Conservation (phyloP, 257 asterid species). For the Fraxinus americana region DNA sequence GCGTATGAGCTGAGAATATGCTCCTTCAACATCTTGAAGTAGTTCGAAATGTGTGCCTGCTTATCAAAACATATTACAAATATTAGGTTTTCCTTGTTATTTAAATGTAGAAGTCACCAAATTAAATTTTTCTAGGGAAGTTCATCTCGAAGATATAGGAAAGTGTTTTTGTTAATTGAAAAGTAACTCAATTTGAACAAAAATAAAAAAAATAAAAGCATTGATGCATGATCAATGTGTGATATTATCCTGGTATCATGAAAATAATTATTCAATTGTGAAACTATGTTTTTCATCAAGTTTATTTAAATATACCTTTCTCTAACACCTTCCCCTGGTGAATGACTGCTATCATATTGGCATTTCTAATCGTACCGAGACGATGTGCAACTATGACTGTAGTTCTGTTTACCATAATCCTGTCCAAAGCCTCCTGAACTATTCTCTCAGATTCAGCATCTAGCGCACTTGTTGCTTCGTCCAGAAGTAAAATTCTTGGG, state of each 20-base stretch:
- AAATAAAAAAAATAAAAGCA: no score
- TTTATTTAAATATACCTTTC: constrained; percentile 46
- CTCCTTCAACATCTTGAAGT: constrained; percentile 49
- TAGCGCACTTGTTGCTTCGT: constrained; percentile 88
- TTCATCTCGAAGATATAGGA: not conserved
- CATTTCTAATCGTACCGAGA: constrained; percentile 75
- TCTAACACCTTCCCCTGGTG: constrained; percentile 79
- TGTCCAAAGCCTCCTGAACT: constrained; percentile 84
- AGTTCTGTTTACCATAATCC: constrained; percentile 81
- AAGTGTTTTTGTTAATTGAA: not conserved
- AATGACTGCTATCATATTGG: constrained; percentile 76
- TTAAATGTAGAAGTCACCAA: not conserved
- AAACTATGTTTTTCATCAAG: not conserved
- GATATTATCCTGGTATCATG: not conserved
- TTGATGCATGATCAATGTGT: not conserved
- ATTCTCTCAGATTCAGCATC: constrained; percentile 90
- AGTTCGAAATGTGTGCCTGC: constrained; percentile 58
- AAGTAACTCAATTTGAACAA: not conserved
- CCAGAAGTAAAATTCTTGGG: constrained; percentile 76
- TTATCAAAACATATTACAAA: not conserved
- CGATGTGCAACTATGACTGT: constrained; percentile 87
- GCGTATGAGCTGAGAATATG: constrained; percentile 58
- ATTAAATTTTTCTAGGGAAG: not conserved
- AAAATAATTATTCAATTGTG: not conserved
- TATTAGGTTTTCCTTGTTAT: not conserved